These are phyloP conservation scores for Candida easanensis DNA, from an alignment of 805 yeast species.

Conservation along the genomic window DNA sequence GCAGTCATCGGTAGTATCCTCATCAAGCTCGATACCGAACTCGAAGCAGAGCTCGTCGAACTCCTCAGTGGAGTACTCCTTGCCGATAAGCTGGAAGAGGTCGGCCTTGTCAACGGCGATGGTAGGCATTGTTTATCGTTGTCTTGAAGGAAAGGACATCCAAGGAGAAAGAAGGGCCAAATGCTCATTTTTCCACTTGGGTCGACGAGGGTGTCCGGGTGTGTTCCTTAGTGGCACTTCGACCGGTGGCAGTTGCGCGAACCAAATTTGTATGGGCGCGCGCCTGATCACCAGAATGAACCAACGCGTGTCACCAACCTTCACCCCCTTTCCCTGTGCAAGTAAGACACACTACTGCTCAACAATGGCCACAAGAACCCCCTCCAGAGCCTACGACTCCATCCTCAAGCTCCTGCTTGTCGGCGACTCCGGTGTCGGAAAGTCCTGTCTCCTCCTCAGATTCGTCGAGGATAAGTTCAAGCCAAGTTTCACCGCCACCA, in stretches of 20 bases:
- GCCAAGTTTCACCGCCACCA: conserved; percentile 94
- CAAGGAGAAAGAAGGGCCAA: too few relatives aligned
- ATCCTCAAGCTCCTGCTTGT: conserved; percentile 89
- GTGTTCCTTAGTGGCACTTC: background rate
- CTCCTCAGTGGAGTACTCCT: conserved; percentile 74
- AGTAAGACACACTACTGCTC: too few relatives aligned
- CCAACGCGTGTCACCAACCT: too few relatives aligned
- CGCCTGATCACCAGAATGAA: background rate
- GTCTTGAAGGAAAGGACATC: too few relatives aligned
- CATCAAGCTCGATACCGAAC: conserved; percentile 96
- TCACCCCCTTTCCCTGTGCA: too few relatives aligned
- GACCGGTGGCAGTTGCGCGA: background rate
- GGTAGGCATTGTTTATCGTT: conserved; percentile 79
- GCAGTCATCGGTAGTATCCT: conserved; percentile 83
- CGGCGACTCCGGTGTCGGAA: conserved; percentile 91
- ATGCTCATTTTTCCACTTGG: background rate
- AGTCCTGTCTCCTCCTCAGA: conserved; percentile 84
- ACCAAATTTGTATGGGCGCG: background rate
- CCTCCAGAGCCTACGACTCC: conserved; percentile 78
- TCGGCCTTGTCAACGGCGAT: conserved; percentile 93
- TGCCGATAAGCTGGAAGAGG: conserved; percentile 76
- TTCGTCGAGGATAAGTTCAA: conserved; percentile 96
- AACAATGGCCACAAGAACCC: conserved; percentile 50
- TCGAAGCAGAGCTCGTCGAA: conserved; percentile 97
- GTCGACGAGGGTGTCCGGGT: conserved; percentile 5